Evolutionary conservation across 345 rosid genomes (phyloP).

Genomic region (Cardiospermum halicacabum): DNA sequence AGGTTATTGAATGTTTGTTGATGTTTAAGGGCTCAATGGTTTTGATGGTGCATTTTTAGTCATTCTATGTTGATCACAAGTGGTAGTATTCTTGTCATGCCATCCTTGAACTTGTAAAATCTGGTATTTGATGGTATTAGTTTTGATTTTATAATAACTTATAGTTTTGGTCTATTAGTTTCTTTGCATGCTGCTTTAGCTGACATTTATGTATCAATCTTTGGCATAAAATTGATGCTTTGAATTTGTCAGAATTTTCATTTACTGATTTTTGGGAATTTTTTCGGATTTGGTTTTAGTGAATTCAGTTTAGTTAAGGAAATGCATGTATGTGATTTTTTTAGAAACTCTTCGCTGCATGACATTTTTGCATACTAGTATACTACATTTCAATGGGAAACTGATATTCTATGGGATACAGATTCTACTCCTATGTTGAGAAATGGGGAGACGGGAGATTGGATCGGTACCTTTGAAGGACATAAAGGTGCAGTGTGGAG

Average conservation of each 20-base stretch:
- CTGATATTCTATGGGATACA: slow-evolving; percentile 24
- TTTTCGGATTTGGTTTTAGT: not conserved
- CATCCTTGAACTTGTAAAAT: too few relatives aligned
- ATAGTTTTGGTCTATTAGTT: not conserved
- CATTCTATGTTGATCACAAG: too few relatives aligned
- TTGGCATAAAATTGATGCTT: not conserved
- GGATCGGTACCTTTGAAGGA: slow-evolving; percentile 99
- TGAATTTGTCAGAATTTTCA: not conserved
- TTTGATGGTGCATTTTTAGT: not conserved
- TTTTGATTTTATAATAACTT: not conserved
- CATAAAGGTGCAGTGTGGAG: slow-evolving; percentile 99
- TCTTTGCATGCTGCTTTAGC: not conserved
- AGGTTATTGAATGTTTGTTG: too few relatives aligned
- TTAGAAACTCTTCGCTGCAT: not conserved
- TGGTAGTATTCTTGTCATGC: too few relatives aligned
- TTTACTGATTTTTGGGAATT: not conserved
- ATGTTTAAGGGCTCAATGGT: too few relatives aligned
- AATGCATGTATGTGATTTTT: not conserved
- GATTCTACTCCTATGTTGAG: slow-evolving; percentile 98
- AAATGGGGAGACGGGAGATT: slow-evolving; percentile 99
- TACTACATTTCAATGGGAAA: too few relatives aligned
- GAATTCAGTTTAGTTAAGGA: not conserved
- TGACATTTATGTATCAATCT: not conserved
- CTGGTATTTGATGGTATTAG: not conserved
- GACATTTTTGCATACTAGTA: not conserved